These are phyloP conservation scores for Colletotrichum lentis DNA, from an alignment of 2,329 filamentous ascomycete genomes.

Conservation along the genomic window DNA sequence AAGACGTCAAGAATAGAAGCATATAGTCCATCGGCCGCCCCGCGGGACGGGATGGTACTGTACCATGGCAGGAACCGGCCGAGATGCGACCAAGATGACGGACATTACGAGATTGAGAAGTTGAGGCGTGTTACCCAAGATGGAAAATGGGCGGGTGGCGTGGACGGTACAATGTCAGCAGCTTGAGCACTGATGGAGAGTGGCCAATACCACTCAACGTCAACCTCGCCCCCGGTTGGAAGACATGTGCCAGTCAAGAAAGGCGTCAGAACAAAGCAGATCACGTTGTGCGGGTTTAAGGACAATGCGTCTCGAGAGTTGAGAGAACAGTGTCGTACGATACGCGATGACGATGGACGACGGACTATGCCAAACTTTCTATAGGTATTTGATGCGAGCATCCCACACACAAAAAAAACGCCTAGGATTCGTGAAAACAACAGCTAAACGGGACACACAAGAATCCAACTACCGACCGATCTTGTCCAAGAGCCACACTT, in stretches of 20 bases:
- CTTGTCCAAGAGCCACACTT: constrained; percentile 17
- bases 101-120: no score
- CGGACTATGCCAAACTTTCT: constrained; percentile 9
- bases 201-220: no score
- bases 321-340: constrained; percentile 1
- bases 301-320: background rate
- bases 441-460: constrained; percentile 20
- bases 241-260: no score
- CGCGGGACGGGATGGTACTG: background rate
- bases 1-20: background rate
- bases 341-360: background rate
- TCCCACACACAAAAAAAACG: constrained; percentile 24
- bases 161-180: no score
- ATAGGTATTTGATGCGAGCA: constrained; percentile 28
- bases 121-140: no score
- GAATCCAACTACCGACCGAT: constrained; percentile 9
- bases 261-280: no score
- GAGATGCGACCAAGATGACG: no score
- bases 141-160: no score
- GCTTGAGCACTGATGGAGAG: no score
- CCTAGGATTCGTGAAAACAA: constrained; percentile 23
- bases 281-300: background rate
- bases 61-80: background rate
- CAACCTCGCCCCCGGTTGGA: no score
- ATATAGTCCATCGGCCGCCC: background rate